Conservation (phyloP, 495 filamentous ascomycete species). For the Annulohypoxylon moriforme region DNA sequence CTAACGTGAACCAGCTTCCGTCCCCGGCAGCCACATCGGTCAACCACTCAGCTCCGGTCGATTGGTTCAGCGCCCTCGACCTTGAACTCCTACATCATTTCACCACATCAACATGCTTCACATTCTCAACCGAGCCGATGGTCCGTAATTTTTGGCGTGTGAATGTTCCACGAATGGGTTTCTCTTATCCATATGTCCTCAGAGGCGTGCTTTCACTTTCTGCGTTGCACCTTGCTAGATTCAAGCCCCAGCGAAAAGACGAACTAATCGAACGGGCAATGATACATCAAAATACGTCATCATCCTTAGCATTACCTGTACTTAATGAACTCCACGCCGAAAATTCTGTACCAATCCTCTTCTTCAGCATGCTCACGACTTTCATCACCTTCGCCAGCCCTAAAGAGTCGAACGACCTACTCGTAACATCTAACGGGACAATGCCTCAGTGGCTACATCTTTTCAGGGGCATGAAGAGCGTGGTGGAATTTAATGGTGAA, state of each 20-base stretch:
- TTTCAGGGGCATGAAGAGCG: slow-evolving; percentile 53
- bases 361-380: slow-evolving; percentile 63
- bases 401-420: slow-evolving; percentile 52
- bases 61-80: slow-evolving; percentile 34
- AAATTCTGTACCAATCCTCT: slow-evolving; percentile 64
- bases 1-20: slow-evolving; percentile 5
- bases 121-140: slow-evolving; percentile 31
- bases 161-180: slow-evolving; percentile 60
- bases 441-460: slow-evolving; percentile 57
- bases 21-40: slow-evolving; percentile 21
- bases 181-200: slow-evolving; percentile 62
- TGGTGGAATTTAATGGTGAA: slow-evolving; percentile 47
- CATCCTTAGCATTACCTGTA: slow-evolving; percentile 57
- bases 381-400: slow-evolving; percentile 63
- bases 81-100: slow-evolving; percentile 43
- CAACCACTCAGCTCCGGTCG: slow-evolving; percentile 5
- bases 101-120: slow-evolving; percentile 40
- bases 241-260: slow-evolving; percentile 50
- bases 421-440: slow-evolving; percentile 53
- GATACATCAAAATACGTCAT: slow-evolving; percentile 60
- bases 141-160: slow-evolving; percentile 44
- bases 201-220: slow-evolving; percentile 63
- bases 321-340: slow-evolving; percentile 59
- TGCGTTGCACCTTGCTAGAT: slow-evolving; percentile 62
- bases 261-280: slow-evolving; percentile 60